Base-by-base conservation (phyloP, 805 yeast genomes). In the Candida fluviatilis region DNA sequence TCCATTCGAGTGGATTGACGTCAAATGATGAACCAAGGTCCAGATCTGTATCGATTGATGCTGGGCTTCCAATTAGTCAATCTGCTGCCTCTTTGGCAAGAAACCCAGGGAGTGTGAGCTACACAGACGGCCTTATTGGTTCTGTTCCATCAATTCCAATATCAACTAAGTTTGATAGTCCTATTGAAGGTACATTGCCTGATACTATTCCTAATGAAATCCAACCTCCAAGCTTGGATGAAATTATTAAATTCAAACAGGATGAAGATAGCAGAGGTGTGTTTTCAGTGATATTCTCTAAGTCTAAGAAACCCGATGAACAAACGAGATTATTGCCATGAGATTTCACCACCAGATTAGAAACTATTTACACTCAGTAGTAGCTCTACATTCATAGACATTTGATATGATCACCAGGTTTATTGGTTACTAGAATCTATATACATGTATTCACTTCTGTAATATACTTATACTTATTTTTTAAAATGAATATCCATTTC, bases 11-110 rank as follows among this genome's bases (percentile, higher is more conserved):
- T 36, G 50, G 52, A 13, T 30, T 32, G 26, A 23, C 56, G 1
- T 35, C 58, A 10, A 40, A 43, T 1, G 38, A 35, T 27, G 54
- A 46, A n/a, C 29, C 39, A 24, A 38, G 52, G 16, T 23, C 32
- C 13, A 4, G 24, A 11, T 25, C 38, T 13, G 14, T 16, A 21
- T 27, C 47, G 39, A 34, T 34, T 18, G 41, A 46, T 28, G 29
- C 29, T 13, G 29, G 15, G 6, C 59, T 53, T 19, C 40, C 42
- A 6, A 49, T 46, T 33, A 50, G 51, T 41, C 55, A 53, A 40
- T 56, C 69, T 3, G 66, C 66, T 7, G 76, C 75, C 0, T 69
- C 75, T 17, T 41, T 64, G 39, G 75, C 73, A 2, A 57, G 76
- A 49, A 71, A 70, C 40, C 55, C 60, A 7, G 49, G 62, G 4